These are phyloP conservation scores for Tulasnella sp. DNA, from an alignment of 768 basidiomycete genomes.

Conservation along the genomic window DNA sequence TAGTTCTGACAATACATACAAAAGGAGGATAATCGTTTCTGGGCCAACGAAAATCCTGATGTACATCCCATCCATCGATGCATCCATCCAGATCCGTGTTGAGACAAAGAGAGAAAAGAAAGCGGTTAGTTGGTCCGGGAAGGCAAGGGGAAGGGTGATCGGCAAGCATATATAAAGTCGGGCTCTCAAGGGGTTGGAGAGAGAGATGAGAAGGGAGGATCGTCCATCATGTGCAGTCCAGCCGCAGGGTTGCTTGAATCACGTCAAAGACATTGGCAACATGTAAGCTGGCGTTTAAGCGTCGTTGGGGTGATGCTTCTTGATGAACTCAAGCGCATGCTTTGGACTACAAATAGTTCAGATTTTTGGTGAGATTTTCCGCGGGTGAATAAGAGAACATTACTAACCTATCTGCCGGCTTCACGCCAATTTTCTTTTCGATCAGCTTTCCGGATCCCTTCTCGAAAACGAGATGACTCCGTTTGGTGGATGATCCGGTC, in stretches of 20 bases:
- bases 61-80: too few species aligned
- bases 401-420: constrained; percentile 72
- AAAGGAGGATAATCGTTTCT: too few species aligned
- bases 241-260: too few species aligned
- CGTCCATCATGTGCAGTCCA: not conserved
- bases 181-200: not conserved
- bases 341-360: constrained; percentile 35
- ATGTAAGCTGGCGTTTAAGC: not conserved
- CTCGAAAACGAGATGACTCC: constrained; percentile 89
- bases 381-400: not conserved
- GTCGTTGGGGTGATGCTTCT: constrained; percentile 27
- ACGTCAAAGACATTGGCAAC: too few species aligned
- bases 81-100: too few species aligned
- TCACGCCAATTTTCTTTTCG: constrained; percentile 75
- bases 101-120: too few species aligned
- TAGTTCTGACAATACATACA: too few species aligned
- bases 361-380: not conserved
- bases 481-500: constrained; percentile 65
- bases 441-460: constrained; percentile 75
- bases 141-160: not conserved
- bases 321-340: constrained; percentile 59
- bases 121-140: not conserved
- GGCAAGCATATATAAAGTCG: not conserved
- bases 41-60: too few species aligned
- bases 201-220: not conserved